These are phyloP conservation scores for Copromyces sp. DNA, from an alignment of 495 filamentous ascomycete genomes.

Conservation along the genomic window DNA sequence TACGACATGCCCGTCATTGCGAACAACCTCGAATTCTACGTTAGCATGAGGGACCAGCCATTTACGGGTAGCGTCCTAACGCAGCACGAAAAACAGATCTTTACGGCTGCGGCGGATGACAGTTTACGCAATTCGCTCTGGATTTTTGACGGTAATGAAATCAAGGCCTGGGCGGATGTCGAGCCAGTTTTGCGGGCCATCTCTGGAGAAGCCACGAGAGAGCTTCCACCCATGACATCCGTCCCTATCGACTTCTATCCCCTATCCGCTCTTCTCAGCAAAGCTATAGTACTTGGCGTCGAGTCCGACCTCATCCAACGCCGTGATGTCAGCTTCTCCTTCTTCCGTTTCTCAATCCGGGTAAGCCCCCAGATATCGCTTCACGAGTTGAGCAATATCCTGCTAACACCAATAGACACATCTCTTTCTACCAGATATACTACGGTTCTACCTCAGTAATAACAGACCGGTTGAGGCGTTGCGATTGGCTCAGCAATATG, in stretches of 20 bases:
- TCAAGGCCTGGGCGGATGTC: constrained; percentile 85
- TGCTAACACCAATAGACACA: constrained; percentile 48
- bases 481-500: constrained; percentile 69
- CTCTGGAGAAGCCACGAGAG: constrained; percentile 45
- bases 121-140: constrained; percentile 81
- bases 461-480: constrained; percentile 66
- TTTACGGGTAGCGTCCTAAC: constrained; percentile 21
- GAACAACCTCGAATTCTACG: constrained; percentile 91
- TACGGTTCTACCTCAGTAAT: constrained; percentile 63
- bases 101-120: constrained; percentile 25
- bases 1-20: constrained; percentile 98
- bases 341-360: constrained; percentile 72
- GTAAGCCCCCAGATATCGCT: constrained; percentile 34
- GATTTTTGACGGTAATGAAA: constrained; percentile 78
- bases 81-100: not conserved
- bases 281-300: constrained; percentile 80
- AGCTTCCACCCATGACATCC: constrained; percentile 53
- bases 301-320: constrained; percentile 89
- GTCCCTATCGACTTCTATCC: constrained; percentile 84
- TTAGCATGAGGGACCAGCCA: constrained; percentile 78
- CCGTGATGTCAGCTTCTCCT: constrained; percentile 78
- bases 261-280: constrained; percentile 69
- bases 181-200: constrained; percentile 68
- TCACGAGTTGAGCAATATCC: not conserved
- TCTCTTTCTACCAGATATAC: constrained; percentile 79